phyloP scores from a whole-genome alignment of 306 rosid genomes.

The Casuarina glauca region DNA sequence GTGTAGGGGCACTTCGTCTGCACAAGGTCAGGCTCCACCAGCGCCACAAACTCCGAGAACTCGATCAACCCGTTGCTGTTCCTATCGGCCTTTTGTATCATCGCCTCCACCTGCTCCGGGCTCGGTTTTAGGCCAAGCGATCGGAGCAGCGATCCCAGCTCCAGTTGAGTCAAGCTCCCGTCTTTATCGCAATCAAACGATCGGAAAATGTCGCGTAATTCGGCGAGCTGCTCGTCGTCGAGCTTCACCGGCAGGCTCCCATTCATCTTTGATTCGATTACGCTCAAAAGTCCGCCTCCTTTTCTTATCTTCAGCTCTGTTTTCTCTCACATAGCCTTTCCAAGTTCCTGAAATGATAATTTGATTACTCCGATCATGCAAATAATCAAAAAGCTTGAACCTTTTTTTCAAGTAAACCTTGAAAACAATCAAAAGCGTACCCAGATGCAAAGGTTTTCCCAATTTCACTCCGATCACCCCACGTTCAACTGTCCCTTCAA shows the following conservation, averaged over 20 bases:
- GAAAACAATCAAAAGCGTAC: neutral
- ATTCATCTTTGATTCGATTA: conserved; percentile 39
- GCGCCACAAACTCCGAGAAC: conserved; percentile 73
- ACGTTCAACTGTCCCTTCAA: neutral
- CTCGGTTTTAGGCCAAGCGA: conserved; percentile 86
- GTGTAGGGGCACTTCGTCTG: conserved; percentile 81
- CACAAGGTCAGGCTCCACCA: conserved; percentile 78
- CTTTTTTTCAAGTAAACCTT: neutral
- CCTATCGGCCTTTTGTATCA: conserved; percentile 75
- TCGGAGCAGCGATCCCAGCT: conserved; percentile 80
- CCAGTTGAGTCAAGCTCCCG: conserved; percentile 82
- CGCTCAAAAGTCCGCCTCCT: neutral
- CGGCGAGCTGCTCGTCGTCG: conserved; percentile 81
- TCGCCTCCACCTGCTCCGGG: conserved; percentile 63
- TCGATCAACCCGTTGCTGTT: conserved; percentile 80
- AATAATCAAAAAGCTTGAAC: neutral
- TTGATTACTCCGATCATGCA: neutral
- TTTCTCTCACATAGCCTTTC: neutral
- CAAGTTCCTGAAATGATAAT: too few species aligned
- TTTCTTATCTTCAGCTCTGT: neutral
- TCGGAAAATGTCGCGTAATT: conserved; percentile 72
- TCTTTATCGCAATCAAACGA: conserved; percentile 86
- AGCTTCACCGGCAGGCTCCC: conserved; percentile 54
- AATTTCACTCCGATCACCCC: neutral
- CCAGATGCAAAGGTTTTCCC: neutral